Base-by-base conservation (phyloP, 805 yeast species). In the Ogataea thermomethanolica region DNA sequence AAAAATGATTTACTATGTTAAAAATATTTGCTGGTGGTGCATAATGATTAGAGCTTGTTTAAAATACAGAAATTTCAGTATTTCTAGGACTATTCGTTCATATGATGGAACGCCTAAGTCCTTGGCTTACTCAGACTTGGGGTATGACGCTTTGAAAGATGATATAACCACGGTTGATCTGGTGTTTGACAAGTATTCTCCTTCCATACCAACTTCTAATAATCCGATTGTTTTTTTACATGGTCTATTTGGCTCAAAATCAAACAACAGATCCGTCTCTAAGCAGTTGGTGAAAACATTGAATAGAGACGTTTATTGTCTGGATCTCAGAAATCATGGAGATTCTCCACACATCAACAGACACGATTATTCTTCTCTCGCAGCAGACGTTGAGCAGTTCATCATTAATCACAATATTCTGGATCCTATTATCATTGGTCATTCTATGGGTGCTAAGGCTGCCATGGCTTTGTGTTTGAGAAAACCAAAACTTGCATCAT, bases 381-480 rank as follows among this genome's bases (percentile, higher is more conserved):
- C 96, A 0, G 81, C 85, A 0, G 99, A 91, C 59, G 88, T 91
- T n/a, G 88, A 81, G 49, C 53, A 64, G 13, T 91, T 89, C 56
- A 73, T 90, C 8, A 53, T 56, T 1, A 75, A 74, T 3, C 67
- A 71, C 7, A 49, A 60, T 2, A 50, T 71, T 32, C 50, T 57
- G 9, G 70, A 73, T 36, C 83, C 86, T 0, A 75, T 84, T n/a
- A 44, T 84, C 13, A 65, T 84, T 12, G 95, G 95, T 0, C 93
- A 84, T 58, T 83, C 91, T 0, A 83, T 86, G 93, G 99, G 99
- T 6, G 99, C 95, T 4, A 90, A 91, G 55, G 75, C 91, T 0
- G 96, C 83, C 5, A 90, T 91, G 97, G 89, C 93, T 0, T 68
- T 84, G 5, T 81, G 87, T 0, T 65, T 93, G 43, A 68, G 88